These are phyloP conservation scores for Penicillium sp. DNA, from an alignment of 2,329 filamentous ascomycete species.

Conservation along the genomic window DNA sequence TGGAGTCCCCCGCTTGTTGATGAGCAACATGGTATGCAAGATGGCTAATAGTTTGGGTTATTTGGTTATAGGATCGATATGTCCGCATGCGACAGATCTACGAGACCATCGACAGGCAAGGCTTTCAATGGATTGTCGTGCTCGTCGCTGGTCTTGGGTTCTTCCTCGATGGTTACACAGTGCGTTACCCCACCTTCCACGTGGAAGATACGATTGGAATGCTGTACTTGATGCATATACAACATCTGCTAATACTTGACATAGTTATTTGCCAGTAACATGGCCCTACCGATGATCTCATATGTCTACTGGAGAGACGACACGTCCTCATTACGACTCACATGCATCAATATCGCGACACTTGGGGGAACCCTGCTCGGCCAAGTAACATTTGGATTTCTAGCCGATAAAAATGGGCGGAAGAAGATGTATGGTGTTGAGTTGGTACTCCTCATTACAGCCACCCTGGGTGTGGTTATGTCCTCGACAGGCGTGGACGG, in stretches of 20 bases:
- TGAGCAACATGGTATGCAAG: background rate
- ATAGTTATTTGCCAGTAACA: constrained; percentile 52
- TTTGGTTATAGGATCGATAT: constrained; percentile 38
- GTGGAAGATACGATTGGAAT: background rate
- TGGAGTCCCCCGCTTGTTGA: background rate
- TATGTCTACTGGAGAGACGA: constrained; percentile 50
- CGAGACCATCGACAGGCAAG: constrained; percentile 46
- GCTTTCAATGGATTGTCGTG: constrained; percentile 46
- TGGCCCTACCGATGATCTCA: constrained; percentile 51
- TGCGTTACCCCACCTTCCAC: constrained; percentile 13
- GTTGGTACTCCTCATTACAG: constrained; percentile 48
- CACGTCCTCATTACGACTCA: constrained; percentile 34
- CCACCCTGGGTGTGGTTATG: constrained; percentile 50
- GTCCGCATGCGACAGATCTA: constrained; percentile 47
- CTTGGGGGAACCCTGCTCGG: constrained; percentile 50
- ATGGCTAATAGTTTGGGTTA: background rate
- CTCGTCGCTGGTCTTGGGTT: constrained; percentile 52
- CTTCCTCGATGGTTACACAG: constrained; percentile 50
- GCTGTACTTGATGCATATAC: too few relatives aligned
- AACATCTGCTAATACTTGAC: background rate
- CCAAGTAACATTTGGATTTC: constrained; percentile 49
- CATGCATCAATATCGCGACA: constrained; percentile 49
- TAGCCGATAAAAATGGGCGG: constrained; percentile 51
- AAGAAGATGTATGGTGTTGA: constrained; percentile 55
- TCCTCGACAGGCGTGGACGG: constrained; percentile 43